Evolutionary conservation across 108 stramenopile genomes (phyloP).

Genomic region (Aurantiochytrium sp.): DNA sequence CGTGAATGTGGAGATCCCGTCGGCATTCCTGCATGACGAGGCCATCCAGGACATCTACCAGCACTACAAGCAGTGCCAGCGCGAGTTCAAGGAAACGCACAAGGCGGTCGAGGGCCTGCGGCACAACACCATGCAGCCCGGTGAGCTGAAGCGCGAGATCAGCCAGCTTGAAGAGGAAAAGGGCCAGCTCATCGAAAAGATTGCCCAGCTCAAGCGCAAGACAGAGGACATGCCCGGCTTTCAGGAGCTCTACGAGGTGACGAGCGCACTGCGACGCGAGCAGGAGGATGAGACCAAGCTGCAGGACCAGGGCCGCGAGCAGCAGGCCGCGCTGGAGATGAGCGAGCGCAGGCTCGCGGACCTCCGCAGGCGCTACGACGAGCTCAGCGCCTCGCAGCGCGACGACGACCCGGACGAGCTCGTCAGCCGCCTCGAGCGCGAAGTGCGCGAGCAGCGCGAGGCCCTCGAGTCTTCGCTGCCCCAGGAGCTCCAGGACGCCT

Average conservation of each 20-base stretch:
- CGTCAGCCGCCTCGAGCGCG: slow-evolving; percentile 32
- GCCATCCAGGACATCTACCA: slow-evolving; percentile 54
- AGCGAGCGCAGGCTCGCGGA: slow-evolving; percentile 38
- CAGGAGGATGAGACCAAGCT: slow-evolving; percentile 69
- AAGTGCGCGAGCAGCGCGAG: slow-evolving; percentile 1
- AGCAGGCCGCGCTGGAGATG: slow-evolving; percentile 44
- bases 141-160: slow-evolving; percentile 55
- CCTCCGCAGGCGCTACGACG: slow-evolving; percentile 33
- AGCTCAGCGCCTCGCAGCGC: slow-evolving; percentile 35
- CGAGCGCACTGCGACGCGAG: slow-evolving; percentile 57
- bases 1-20: slow-evolving; percentile 65
- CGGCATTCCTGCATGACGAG: slow-evolving; percentile 61
- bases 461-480: slow-evolving; percentile 41
- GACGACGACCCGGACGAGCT: slow-evolving; percentile 42
- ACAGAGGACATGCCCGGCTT: slow-evolving; percentile 52
- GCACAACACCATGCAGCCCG: slow-evolving; percentile 33
- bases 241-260: slow-evolving; percentile 50
- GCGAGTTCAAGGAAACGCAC: slow-evolving; percentile 69
- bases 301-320: slow-evolving; percentile 49
- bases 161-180: slow-evolving; percentile 60
- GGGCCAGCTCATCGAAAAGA: slow-evolving; percentile 53
- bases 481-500: slow-evolving; percentile 29
- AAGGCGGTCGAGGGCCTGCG: slow-evolving; percentile 57
- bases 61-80: slow-evolving; percentile 60
- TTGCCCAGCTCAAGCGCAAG: slow-evolving; percentile 43